These are phyloP conservation scores for Alternaria sp. DNA, from an alignment of 2,329 filamentous ascomycete genomes.

Conservation along the genomic window DNA sequence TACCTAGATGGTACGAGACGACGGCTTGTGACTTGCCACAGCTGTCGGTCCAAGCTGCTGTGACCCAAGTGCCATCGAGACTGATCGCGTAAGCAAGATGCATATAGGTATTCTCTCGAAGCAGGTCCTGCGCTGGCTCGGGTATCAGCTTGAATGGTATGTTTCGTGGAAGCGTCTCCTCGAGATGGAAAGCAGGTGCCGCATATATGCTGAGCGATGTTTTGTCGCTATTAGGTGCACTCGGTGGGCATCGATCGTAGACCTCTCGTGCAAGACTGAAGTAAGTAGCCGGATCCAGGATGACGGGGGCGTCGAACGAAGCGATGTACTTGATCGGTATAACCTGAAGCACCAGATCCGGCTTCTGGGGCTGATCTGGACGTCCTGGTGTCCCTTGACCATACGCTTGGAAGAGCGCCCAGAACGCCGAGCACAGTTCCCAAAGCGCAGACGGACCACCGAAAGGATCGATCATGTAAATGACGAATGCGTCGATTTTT, in stretches of 20 bases:
- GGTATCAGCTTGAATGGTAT: constrained; percentile 77
- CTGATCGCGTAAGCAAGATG: constrained; percentile 81
- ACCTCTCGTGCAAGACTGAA: constrained; percentile 72
- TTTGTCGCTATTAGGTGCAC: constrained; percentile 39
- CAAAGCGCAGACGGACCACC: constrained; percentile 63
- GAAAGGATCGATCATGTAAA: constrained; percentile 78
- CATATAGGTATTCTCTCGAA: constrained; percentile 80
- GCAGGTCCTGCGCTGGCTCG: constrained; percentile 72
- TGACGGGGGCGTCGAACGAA: constrained; percentile 65
- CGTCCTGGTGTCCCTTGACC: constrained; percentile 56
- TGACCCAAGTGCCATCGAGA: constrained; percentile 77
- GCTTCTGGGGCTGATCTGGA: constrained; percentile 34
- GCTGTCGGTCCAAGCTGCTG: constrained; percentile 81
- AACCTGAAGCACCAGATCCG: constrained; percentile 78
- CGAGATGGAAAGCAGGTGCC: constrained; percentile 74
- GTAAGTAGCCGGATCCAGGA: constrained; percentile 67
- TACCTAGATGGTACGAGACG: constrained; percentile 73
- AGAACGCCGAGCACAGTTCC: constrained; percentile 77
- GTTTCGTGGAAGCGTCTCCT: constrained; percentile 70
- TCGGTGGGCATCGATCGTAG: constrained; percentile 74
- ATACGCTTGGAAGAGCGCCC: constrained; percentile 72
- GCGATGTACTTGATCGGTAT: constrained; percentile 73
- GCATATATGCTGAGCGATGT: constrained; percentile 60
- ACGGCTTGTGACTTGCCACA: constrained; percentile 75
- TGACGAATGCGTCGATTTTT: constrained; percentile 66